Conservation (phyloP, 331 rosid genomes). For the Quercus lobata region DNA sequence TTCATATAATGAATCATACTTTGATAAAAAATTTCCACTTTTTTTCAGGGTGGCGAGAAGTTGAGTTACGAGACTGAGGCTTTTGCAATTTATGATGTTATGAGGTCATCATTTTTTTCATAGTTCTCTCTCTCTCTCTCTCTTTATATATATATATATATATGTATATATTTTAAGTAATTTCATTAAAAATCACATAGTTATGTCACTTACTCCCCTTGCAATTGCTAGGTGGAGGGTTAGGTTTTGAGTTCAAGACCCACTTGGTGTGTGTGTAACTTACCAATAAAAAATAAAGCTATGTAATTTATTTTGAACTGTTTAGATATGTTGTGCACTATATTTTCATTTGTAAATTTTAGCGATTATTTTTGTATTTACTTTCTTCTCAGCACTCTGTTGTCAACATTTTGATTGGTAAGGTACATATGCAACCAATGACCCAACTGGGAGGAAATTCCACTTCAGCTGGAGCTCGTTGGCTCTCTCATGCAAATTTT, state of each 20-base stretch:
- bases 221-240: too few species aligned
- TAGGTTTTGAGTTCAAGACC: too few species aligned
- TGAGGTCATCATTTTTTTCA: constrained; percentile 62
- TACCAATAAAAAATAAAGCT: too few species aligned
- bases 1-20: neutral
- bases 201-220: neutral
- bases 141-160: too few species aligned
- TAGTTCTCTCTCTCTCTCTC: too few species aligned
- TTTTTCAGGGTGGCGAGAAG: constrained; percentile 88
- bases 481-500: neutral
- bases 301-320: neutral
- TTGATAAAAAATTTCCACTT: constrained; percentile 13
- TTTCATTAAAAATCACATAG: too few species aligned
- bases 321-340: neutral
- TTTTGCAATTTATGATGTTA: constrained; percentile 78
- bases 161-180: too few species aligned
- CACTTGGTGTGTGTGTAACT: too few species aligned
- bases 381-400: neutral
- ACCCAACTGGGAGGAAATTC: too few species aligned
- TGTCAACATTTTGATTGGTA: neutral
- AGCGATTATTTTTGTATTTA: neutral
- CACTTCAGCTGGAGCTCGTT: too few species aligned
- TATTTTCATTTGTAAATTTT: constrained; percentile 6
- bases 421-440: too few species aligned
- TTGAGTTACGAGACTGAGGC: constrained; percentile 98